Evolutionary conservation across 176 grass and related monocot genomes (phyloP).

Genomic region (Aegilops bicornis): DNA sequence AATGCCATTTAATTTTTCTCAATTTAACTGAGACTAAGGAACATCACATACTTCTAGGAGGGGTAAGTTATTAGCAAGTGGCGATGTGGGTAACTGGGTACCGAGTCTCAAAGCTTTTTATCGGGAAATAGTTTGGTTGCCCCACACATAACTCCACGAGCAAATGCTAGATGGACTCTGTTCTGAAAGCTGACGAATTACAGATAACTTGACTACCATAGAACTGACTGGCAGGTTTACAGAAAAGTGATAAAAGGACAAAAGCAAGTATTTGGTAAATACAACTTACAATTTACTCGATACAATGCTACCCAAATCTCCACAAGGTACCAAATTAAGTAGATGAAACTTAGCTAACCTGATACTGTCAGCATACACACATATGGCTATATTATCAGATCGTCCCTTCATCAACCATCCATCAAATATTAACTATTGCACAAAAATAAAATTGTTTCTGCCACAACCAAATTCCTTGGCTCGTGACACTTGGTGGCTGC

Average conservation of each 20-base stretch:
- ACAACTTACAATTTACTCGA: too few species aligned
- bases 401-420: neutral
- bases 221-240: neutral
- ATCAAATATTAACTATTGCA: neutral
- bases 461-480: neutral
- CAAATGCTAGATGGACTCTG: conserved; percentile 2
- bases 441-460: neutral
- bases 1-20: too few species aligned
- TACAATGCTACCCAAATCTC: too few species aligned
- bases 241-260: neutral
- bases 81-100: neutral
- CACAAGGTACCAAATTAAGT: neutral
- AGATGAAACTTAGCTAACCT: neutral
- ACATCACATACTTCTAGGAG: too few species aligned
- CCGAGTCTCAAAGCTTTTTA: neutral
- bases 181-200: neutral
- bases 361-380: too few species aligned
- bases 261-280: too few species aligned
- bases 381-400: neutral
- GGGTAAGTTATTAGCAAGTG: neutral
- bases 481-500: neutral
- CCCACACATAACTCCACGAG: neutral
- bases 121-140: neutral
- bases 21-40: too few species aligned
- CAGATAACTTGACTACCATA: neutral